These are phyloP conservation scores for Papilionanthe hybrid DNA, from an alignment of 116 monocot genomes.

Conservation along the genomic window DNA sequence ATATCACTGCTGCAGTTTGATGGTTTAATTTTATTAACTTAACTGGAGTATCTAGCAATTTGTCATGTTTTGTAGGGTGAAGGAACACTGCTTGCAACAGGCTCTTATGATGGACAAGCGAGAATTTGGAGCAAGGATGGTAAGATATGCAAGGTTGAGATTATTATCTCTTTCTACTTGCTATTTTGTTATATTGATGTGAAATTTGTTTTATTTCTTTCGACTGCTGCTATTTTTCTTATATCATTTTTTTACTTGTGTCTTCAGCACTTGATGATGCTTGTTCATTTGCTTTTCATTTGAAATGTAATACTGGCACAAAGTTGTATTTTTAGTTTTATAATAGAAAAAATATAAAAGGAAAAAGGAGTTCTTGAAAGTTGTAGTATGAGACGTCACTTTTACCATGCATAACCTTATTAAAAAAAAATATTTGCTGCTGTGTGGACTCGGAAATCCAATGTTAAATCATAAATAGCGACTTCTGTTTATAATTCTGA, in stretches of 20 bases:
- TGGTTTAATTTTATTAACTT: constrained; percentile 1
- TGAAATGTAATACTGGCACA: neutral
- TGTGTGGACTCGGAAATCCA: neutral
- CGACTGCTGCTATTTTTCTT: neutral
- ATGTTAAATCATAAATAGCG: neutral
- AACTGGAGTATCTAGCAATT: neutral
- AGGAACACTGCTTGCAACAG: constrained; percentile 90
- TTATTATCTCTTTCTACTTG: neutral
- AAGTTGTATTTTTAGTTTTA: neutral
- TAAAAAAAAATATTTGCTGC: neutral
- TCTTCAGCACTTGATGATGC: neutral
- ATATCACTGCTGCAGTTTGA: neutral
- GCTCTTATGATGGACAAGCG: constrained; percentile 99
- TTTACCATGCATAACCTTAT: too few relatives aligned
- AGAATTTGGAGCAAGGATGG: constrained; percentile 95
- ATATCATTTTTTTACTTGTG: neutral
- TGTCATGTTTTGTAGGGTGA: constrained; percentile 50
- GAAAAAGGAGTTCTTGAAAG: neutral
- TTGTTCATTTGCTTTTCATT: neutral
- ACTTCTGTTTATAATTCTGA: neutral
- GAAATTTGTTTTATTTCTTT: neutral
- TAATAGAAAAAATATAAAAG: neutral
- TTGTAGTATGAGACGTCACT: neutral
- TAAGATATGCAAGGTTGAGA: constrained; percentile 17
- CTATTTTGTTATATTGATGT: neutral